Conservation (phyloP, 2,329 filamentous ascomycete species). For the Diaporthe caulivora region DNA sequence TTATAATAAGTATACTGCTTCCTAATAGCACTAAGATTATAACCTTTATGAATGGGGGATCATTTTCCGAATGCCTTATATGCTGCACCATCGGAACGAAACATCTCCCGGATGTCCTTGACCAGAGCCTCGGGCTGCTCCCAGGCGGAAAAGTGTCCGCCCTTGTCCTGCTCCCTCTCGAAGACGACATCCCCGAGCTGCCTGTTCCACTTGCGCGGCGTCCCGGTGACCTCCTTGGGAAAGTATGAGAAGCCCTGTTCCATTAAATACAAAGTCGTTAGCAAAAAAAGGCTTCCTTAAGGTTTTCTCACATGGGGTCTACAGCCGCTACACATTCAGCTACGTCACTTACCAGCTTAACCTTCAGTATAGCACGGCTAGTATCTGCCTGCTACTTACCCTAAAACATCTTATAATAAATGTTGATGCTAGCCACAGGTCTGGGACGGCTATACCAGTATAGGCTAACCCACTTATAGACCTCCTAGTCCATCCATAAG, state of each 20-base stretch:
- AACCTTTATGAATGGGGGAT: too few species aligned
- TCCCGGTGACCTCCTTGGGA: constrained; percentile 67
- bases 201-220: constrained; percentile 66
- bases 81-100: constrained; percentile 50
- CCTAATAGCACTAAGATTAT: too few species aligned
- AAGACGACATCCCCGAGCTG: constrained; percentile 72
- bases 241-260: constrained; percentile 53
- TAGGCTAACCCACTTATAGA: constrained; percentile 80
- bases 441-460: constrained; percentile 80
- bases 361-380: constrained; percentile 51
- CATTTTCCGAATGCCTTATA: too few species aligned
- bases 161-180: constrained; percentile 60
- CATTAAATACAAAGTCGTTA: background rate
- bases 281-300: too few species aligned
- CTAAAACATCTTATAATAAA: constrained; percentile 75
- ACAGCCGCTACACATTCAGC: background rate
- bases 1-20: too few species aligned
- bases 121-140: constrained; percentile 69
- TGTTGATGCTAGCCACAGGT: constrained; percentile 73
- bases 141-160: constrained; percentile 72
- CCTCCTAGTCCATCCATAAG: constrained; percentile 80
- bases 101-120: constrained; percentile 68
- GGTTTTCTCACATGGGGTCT: too few species aligned
- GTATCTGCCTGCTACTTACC: constrained; percentile 21
- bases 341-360: constrained; percentile 18